phyloP scores from a whole-genome alignment of 2,329 filamentous ascomycete genomes.

The Hypoxylon sp. region DNA sequence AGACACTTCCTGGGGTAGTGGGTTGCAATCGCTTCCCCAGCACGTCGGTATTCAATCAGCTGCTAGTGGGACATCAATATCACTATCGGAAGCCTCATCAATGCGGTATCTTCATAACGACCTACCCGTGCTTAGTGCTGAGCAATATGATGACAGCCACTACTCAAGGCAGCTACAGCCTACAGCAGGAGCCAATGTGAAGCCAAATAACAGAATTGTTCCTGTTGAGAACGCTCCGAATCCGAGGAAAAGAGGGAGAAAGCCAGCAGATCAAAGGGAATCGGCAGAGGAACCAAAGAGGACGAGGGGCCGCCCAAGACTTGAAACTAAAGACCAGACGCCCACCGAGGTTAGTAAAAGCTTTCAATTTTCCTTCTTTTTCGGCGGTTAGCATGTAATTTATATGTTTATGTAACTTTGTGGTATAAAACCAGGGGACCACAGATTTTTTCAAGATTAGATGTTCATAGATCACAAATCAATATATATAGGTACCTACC shows the following conservation, averaged over 20 bases:
- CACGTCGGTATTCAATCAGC: conserved; percentile 23
- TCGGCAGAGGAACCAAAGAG: conserved; percentile 70
- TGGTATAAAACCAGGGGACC: neutral
- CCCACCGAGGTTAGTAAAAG: conserved; percentile 78
- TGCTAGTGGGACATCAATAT: conserved; percentile 18
- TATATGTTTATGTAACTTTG: neutral
- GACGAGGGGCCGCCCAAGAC: conserved; percentile 79
- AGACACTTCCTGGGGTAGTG: conserved; percentile 28
- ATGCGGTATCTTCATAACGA: conserved; percentile 56
- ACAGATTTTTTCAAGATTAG: neutral
- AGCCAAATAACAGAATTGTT: conserved; percentile 30
- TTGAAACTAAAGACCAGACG: conserved; percentile 84
- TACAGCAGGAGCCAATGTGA: conserved; percentile 41
- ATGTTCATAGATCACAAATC: conserved; percentile 3
- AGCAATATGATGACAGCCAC: conserved; percentile 61
- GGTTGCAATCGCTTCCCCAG: conserved; percentile 23
- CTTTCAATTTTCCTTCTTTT: conserved; percentile 18
- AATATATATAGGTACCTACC: neutral
- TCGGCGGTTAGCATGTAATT: neutral
- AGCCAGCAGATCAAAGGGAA: conserved; percentile 54
- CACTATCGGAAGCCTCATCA: conserved; percentile 31
- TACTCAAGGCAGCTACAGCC: conserved; percentile 38
- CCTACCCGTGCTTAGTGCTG: conserved; percentile 63
- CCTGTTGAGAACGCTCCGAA: conserved; percentile 41
- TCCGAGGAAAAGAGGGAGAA: conserved; percentile 56